Conservation (phyloP, 148 eudicot genomes). For the Rhododendron henanense region DNA sequence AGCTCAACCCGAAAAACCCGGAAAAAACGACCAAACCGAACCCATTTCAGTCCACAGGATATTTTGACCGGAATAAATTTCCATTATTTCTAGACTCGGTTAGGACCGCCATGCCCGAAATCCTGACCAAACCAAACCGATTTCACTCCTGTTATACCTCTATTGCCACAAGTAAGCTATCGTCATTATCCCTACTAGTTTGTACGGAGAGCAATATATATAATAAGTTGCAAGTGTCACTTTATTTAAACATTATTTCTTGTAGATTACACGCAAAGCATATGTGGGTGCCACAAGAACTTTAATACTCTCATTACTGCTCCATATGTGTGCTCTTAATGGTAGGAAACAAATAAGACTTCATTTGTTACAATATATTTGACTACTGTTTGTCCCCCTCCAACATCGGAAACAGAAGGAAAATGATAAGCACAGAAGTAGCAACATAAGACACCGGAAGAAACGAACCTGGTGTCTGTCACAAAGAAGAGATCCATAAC, state of each 20-base stretch:
- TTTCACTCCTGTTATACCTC: no score
- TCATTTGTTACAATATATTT: background rate
- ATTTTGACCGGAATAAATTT: no score
- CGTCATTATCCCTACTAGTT: background rate
- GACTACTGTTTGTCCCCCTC: background rate
- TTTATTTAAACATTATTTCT: background rate
- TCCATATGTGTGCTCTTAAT: background rate
- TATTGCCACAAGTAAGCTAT: background rate
- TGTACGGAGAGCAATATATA: background rate
- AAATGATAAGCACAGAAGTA: background rate
- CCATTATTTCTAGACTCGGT: no score
- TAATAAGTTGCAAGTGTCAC: background rate
- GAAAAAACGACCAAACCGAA: no score
- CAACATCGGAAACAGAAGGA: background rate
- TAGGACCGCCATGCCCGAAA: no score
- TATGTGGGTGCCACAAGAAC: background rate
- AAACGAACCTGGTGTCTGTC: slow-evolving; percentile 53
- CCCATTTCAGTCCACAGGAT: no score
- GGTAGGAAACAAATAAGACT: background rate
- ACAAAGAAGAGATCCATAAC: slow-evolving; percentile 63
- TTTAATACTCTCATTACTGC: background rate
- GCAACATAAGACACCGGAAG: background rate
- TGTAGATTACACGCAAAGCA: background rate
- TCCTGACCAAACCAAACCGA: no score
- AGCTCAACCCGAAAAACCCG: no score